Conservation (phyloP, 2,329 filamentous ascomycete genomes). For the Daldinia sp. region DNA sequence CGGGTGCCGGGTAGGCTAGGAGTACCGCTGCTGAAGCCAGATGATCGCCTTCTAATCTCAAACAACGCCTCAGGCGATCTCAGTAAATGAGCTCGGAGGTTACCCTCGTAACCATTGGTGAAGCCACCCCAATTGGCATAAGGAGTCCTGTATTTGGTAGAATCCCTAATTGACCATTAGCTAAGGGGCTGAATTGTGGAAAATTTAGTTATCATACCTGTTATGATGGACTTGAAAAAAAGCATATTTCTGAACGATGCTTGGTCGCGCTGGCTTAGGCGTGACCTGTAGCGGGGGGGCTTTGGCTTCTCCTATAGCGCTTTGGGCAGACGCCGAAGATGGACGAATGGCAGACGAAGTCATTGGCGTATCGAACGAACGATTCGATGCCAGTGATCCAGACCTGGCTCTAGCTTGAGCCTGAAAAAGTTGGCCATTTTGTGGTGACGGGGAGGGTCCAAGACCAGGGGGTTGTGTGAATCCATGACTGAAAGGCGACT, state of each 20-base stretch:
- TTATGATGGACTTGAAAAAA: conserved; percentile 73
- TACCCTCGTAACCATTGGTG: conserved; percentile 71
- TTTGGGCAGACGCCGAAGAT: conserved; percentile 53
- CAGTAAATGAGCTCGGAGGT: conserved; percentile 61
- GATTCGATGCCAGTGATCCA: conserved; percentile 50
- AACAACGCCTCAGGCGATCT: conserved; percentile 56
- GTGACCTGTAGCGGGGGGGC: conserved; percentile 39
- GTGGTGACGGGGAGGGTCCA: conserved; percentile 51
- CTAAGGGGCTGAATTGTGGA: background rate
- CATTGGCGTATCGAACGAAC: conserved; percentile 53
- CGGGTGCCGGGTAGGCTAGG: conserved; percentile 30
- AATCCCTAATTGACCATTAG: conserved; percentile 58
- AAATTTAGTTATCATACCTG: conserved; percentile 55
- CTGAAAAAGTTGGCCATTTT: conserved; percentile 53
- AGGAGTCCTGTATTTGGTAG: conserved; percentile 69
- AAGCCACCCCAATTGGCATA: conserved; percentile 70
- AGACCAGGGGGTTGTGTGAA: conserved; percentile 52
- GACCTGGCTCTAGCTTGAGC: conserved; percentile 52
- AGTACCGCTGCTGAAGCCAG: conserved; percentile 33
- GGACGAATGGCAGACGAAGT: conserved; percentile 54
- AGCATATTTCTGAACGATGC: conserved; percentile 65
- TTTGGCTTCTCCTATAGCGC: conserved; percentile 45
- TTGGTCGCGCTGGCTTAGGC: conserved; percentile 47
- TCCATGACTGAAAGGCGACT: conserved; percentile 53
- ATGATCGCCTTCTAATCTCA: conserved; percentile 45